Base-by-base conservation (phyloP, 2,329 filamentous ascomycete genomes). In the Fusarium neocosmosporiellum region DNA sequence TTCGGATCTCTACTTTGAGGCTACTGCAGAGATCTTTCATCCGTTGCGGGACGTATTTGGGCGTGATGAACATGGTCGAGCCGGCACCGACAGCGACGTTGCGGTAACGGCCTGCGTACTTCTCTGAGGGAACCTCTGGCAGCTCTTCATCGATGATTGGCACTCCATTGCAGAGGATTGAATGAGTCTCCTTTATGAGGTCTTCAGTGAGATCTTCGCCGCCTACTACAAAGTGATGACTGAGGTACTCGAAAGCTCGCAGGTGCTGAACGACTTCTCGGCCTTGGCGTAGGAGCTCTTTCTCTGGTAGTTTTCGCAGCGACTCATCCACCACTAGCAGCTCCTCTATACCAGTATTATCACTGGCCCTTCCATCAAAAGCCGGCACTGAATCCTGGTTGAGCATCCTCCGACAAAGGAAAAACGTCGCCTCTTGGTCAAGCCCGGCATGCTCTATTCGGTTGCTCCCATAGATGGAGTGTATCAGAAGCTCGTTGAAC, bases 21-120 rank as follows among this genome's bases (percentile, higher is more conserved):
- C 61, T 46, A 1, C 54, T 34, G 59, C 78, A 78, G 62, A 81
- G 75, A 8, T 79, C 65, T 2, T 54, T 37, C 79, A 81, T 81
- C 11, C 75, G 70, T 1, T 20, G 22, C 0, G 79, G 79, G 1
- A 81, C 71, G 9, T 65, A 75, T 1, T 69, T 62, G 0, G 79
- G 78, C 7, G 72, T 67, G 0, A 74, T 66, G 36, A 81, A 81
- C 62, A 79, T 80, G 0, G 73, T 77, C 0, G 54, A 59, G 4
- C 79, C 78, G 0, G 77, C 79, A 2, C 73, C 67, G 0, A 81
- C 78, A 31, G 59, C 11, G 2, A 76, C 71, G 0, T 22, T 57
- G 9, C 79, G 67, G 22, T 81, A 79, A 0, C 55, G 59, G 0
- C 78, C 79, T 0, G 72, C 79, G 20, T 80, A 80, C 7, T 75